A percentile compares a stretch with the other conserved stretches of the same genome.
phyloP scores from a whole-genome alignment of 75 land plant species.

The Larix kaempferi region DNA sequence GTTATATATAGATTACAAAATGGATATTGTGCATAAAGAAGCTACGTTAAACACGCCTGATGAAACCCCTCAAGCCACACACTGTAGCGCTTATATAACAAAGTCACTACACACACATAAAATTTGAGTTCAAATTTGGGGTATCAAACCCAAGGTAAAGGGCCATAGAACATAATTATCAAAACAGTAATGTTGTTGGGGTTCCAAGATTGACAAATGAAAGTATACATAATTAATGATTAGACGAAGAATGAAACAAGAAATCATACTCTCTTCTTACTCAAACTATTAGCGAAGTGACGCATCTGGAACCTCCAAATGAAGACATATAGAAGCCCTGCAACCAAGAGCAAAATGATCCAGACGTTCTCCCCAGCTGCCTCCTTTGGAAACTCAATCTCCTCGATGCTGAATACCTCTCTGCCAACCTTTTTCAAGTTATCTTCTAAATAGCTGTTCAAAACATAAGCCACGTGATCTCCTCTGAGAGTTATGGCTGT shows the following conservation, averaged over 20 bases:
- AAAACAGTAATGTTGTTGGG: no score
- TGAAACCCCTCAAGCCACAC: no score
- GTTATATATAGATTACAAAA: no score
- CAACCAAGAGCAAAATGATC: slow-evolving; percentile 57
- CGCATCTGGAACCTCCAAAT: slow-evolving; percentile 84
- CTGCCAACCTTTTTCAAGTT: slow-evolving; percentile 18
- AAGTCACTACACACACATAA: no score
- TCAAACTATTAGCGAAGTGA: slow-evolving; percentile 41
- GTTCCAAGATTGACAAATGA: no score
- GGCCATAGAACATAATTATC: not conserved
- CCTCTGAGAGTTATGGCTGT: slow-evolving; percentile 47
- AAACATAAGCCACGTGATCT: slow-evolving; percentile 53
- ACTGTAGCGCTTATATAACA: no score
- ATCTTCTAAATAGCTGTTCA: slow-evolving; percentile 31
- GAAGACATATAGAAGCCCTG: slow-evolving; percentile 52
- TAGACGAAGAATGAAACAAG: no score
- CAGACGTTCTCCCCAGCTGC: slow-evolving; percentile 41
- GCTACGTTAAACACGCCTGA: no score
- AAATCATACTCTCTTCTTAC: slow-evolving; percentile 43
- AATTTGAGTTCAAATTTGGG: no score
- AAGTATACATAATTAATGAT: no score
- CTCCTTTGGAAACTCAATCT: slow-evolving; percentile 52
- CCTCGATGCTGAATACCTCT: slow-evolving; percentile 50
- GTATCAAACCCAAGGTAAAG: not conserved
- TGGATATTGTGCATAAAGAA: no score